Base-by-base conservation (phyloP, 225 moss, liverwort and hornwort species). In the Marchantia polymorpha region DNA sequence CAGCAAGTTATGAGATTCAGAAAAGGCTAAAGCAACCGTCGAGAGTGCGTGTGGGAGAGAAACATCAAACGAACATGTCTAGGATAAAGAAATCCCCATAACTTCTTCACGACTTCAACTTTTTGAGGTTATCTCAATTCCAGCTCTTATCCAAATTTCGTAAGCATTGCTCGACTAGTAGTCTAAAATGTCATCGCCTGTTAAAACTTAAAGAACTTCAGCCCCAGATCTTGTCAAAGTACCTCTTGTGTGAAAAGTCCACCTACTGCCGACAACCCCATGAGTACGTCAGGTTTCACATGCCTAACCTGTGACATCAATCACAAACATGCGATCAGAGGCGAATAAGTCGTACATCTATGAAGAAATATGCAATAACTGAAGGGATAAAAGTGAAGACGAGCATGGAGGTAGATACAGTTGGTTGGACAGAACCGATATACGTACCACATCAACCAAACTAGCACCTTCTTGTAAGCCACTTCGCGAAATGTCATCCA, bases 211-310 rank as follows among this genome's bases (percentile, higher is more conserved):
- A 20, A 17, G 17, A 20, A 20, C 22, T 59, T 7, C 19, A 48
- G 7, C 22, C 20, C 19, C 19, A 49, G 17, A 31, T 7, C 15
- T 39, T 0, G 31, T 31, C 17, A 20, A 72, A 77, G 78, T 73
- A 90, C 96, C 88, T 94, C 92, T 77, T 90, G 90, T 31, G 85
- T 90, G 74, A 96, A 96, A 51, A 96, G 89, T 26, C 96, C 94
- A 15, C 96, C 96, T 60, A 91, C 91, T 85, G 88, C 96, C 73
- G 96, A 96, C 69, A 96, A 89, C 39, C 96, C 96, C 88, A 96
- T 82, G 65, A 96, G 92, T 54, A 96, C 92, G 75, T 96, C 96
- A 26, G 96, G 96, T 75, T 92, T 90, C 79, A 92, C 96, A 56
- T 74, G 83, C 84, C 89, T 91, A 56, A 96, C 86, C 93, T 93